phyloP scores from a whole-genome alignment of 805 yeast genomes.

The Candida xyloterini region DNA sequence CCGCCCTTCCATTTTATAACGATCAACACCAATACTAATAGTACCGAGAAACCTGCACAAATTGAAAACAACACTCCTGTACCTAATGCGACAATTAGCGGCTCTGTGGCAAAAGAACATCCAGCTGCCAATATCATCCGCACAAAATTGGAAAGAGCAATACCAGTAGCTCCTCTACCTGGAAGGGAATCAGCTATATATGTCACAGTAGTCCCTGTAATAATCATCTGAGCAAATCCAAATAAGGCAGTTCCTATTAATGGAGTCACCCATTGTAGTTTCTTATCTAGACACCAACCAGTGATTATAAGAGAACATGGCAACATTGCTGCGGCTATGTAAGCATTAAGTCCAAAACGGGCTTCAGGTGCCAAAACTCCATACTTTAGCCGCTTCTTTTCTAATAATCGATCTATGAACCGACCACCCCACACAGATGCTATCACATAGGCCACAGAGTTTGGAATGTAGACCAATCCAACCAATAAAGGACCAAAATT shows the following conservation, averaged over 20 bases:
- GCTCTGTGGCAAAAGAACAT: constrained; percentile 74
- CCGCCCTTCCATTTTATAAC: constrained; percentile 54
- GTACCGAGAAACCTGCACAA: constrained; percentile 54
- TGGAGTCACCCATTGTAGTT: constrained; percentile 74
- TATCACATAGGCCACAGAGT: constrained; percentile 70
- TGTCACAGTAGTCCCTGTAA: constrained; percentile 77
- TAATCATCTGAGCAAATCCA: constrained; percentile 82
- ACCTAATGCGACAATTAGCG: constrained; percentile 63
- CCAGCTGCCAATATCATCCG: constrained; percentile 72
- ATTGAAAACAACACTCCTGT: constrained; percentile 69
- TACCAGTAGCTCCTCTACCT: constrained; percentile 86
- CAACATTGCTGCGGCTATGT: constrained; percentile 56
- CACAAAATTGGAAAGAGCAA: constrained; percentile 74
- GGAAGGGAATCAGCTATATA: constrained; percentile 83
- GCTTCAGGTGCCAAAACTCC: constrained; percentile 75
- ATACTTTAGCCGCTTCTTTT: constrained; percentile 48
- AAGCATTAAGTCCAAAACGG: constrained; percentile 71
- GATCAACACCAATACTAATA: constrained; percentile 40
- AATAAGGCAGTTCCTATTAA: constrained; percentile 76
- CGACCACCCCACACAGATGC: constrained; percentile 81
- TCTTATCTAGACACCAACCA: constrained; percentile 76
- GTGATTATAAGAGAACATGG: constrained; percentile 68
- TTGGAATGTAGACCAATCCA: constrained; percentile 80
- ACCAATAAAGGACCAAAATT: constrained; percentile 60
- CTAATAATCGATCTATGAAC: constrained; percentile 67